A percentile compares a stretch with the other conserved stretches of the same genome.
Evolutionary conservation across 495 filamentous ascomycete species (phyloP).

Genomic region (Tuber calosporum): DNA sequence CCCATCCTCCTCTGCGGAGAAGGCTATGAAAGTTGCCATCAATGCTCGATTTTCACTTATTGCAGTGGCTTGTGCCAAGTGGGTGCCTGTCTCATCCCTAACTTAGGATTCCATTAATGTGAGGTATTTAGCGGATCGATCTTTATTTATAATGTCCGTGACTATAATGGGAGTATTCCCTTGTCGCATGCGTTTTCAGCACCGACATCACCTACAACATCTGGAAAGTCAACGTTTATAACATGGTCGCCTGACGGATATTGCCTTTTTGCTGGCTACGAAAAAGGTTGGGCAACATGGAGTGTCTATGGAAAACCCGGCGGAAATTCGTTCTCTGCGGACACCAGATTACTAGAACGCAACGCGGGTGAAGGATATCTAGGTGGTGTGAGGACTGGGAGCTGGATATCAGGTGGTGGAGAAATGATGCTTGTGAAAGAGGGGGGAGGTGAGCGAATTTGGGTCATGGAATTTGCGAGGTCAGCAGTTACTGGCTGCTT

Average conservation of each 20-base stretch:
- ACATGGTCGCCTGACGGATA: slow-evolving; percentile 94
- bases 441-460: slow-evolving; percentile 65
- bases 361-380: slow-evolving; percentile 73
- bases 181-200: slow-evolving; percentile 72
- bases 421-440: slow-evolving; percentile 65
- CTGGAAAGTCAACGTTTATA: slow-evolving; percentile 66
- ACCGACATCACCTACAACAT: slow-evolving; percentile 55
- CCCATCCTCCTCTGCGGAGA: slow-evolving; percentile 53
- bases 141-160: slow-evolving; percentile 77
- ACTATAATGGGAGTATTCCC: slow-evolving; percentile 88
- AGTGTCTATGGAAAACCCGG: slow-evolving; percentile 91
- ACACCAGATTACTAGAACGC: slow-evolving; percentile 53
- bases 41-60: slow-evolving; percentile 92
- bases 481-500: slow-evolving; percentile 86
- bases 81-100: slow-evolving; percentile 1
- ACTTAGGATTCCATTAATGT: not conserved
- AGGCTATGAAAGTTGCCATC: slow-evolving; percentile 68
- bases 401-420: slow-evolving; percentile 81
- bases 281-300: slow-evolving; percentile 90
- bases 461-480: slow-evolving; percentile 83
- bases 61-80: slow-evolving; percentile 70
- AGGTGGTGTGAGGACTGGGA: slow-evolving; percentile 61
- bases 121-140: slow-evolving; percentile 54
- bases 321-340: slow-evolving; percentile 68
- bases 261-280: slow-evolving; percentile 88